These are phyloP conservation scores for Hemileia vastatrix DNA, from an alignment of 1,284 basidiomycete genomes.

Conservation along the genomic window DNA sequence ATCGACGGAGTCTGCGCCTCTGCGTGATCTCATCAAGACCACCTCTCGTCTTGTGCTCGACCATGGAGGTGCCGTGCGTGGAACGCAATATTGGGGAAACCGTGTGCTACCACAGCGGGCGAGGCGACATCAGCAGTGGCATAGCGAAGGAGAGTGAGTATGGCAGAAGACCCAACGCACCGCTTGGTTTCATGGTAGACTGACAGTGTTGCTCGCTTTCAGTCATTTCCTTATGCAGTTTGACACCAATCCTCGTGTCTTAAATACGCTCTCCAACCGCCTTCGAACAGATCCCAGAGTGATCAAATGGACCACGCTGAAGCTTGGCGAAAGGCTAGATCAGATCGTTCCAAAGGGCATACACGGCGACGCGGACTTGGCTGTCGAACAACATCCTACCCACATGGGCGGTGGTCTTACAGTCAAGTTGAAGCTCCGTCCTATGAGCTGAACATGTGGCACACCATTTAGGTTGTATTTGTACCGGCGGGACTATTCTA, in stretches of 20 bases:
- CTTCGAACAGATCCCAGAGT: constrained; percentile 72
- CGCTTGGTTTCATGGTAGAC: not conserved
- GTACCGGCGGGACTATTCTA: no score
- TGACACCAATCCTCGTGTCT: constrained; percentile 64
- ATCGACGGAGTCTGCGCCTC: no score
- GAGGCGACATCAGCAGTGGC: constrained; percentile 57
- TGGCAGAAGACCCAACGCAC: not conserved
- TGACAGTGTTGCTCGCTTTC: constrained; percentile 5
- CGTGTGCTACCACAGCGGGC: constrained; percentile 64
- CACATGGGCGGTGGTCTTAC: no score
- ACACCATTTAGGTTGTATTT: no score
- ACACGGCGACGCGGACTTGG: no score
- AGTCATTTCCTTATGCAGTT: constrained; percentile 87
- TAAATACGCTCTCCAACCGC: constrained; percentile 56
- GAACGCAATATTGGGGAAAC: constrained; percentile 65
- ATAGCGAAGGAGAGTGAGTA: constrained; percentile 67
- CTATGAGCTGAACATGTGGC: no score
- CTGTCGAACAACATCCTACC: no score
- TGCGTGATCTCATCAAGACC: constrained; percentile 63
- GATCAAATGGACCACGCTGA: constrained; percentile 68
- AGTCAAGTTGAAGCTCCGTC: no score
- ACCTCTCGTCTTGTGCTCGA: constrained; percentile 65
- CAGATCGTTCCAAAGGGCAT: no score
- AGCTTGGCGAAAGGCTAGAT: constrained; percentile 64
- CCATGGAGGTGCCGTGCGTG: constrained; percentile 67